phyloP scores from a whole-genome alignment of 495 filamentous ascomycete genomes.

The Parathielavia appendiculata region DNA sequence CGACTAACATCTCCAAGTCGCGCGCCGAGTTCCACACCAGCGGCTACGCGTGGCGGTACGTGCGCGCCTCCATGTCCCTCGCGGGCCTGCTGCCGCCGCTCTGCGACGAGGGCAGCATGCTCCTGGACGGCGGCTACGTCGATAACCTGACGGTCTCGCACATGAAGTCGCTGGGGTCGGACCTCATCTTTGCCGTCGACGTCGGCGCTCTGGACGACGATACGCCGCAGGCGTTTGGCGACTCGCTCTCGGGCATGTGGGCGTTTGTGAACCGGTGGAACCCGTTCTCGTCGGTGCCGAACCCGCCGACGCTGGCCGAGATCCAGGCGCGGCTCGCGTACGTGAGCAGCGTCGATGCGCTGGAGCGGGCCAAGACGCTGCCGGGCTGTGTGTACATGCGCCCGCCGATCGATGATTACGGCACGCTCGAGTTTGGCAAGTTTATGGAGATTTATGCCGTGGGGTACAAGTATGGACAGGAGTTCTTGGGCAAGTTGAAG shows the following conservation, averaged over 20 bases:
- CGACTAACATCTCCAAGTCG: constrained; percentile 91
- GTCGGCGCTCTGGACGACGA: constrained; percentile 89
- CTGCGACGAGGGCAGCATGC: constrained; percentile 93
- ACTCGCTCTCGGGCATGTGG: constrained; percentile 94
- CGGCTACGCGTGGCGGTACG: constrained; percentile 94
- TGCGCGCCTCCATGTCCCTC: constrained; percentile 92
- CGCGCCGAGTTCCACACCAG: constrained; percentile 86
- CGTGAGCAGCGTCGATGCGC: constrained; percentile 84
- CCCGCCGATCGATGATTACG: constrained; percentile 88
- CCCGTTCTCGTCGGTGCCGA: constrained; percentile 77
- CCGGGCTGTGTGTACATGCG: constrained; percentile 91
- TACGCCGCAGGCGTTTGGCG: constrained; percentile 83
- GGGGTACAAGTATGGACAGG: constrained; percentile 78
- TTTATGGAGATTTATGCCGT: constrained; percentile 95
- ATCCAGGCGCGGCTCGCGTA: constrained; percentile 95
- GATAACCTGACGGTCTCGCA: constrained; percentile 96
- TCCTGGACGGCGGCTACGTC: constrained; percentile 93
- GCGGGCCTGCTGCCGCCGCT: constrained; percentile 88
- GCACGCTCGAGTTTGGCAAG: constrained; percentile 91
- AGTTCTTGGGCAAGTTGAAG: constrained; percentile 66
- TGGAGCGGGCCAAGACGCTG: constrained; percentile 85
- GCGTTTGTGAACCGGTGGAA: constrained; percentile 94
- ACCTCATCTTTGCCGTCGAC: constrained; percentile 93
- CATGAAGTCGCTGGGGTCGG: constrained; percentile 90
- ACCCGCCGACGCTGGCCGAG: constrained; percentile 90